Base-by-base conservation (phyloP, 495 filamentous ascomycete species). In the Pyronema omphalodes region DNA sequence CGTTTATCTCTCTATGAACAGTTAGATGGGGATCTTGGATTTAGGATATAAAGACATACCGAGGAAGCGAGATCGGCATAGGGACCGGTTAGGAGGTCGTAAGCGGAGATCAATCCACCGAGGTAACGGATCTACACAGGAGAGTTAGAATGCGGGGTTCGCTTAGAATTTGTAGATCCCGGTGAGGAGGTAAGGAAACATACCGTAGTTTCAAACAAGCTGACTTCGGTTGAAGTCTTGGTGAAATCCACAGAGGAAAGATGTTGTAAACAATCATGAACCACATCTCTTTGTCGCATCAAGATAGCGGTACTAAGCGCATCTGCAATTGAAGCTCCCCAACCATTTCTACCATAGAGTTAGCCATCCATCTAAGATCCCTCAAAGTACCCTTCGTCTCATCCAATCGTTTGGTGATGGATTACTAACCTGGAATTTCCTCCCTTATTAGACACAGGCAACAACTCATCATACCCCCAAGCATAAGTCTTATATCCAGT, bases 261-360 rank as follows among this genome's bases (percentile, higher is more conserved):
- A 64, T 77, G 81, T 17, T 82, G 71, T 3, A 93, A 61, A 44
- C 91, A 86, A 34, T 77, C 69, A 15, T 76, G 69, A 36, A 91
- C 78, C 36, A 83, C 76, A 37, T 81, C 72, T 14, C 70, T 68
- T 18, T 85, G 74, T 41, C 71, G 71, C 85, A 93, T 93, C 8
- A 94, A 68, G 39, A 86, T 67, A 0, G 86, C 86, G 0, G 87
- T 93, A 54, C 76, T 82, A 34, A 94, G 69, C 9, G 85, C 86
- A 68, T 94, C 87, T 11, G 91, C 75, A 6, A 86, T 84, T 40
- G 76, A 83, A 41, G 87, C 86, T 9, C 87, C 87, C 87, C 87
- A 94, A 57, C 81, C 81, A 63, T 89, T 91, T 54, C 86, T 86
- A 44, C 11, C 14, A 37, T 33, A 18, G 5, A 29, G 34, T 54